Conservation (phyloP, 2,329 filamentous ascomycete species). For the Triangularia verruculosa region DNA sequence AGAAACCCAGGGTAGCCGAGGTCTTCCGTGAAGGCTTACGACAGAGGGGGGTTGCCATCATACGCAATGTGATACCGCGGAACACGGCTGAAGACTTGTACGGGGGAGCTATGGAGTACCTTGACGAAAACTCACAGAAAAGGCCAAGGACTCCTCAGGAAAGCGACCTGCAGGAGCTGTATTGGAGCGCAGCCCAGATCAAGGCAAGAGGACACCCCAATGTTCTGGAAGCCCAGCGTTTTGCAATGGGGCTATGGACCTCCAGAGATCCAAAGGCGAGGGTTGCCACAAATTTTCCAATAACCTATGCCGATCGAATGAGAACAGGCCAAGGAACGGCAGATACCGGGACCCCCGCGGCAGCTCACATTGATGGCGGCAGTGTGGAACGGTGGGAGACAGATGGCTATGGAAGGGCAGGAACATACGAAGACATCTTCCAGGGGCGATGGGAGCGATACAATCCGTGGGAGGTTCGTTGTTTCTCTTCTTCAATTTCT, state of each 20-base stretch:
- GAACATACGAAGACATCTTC: conserved; percentile 65
- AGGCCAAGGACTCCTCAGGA: conserved; percentile 32
- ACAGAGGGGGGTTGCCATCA: conserved; percentile 25
- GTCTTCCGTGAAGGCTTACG: conserved; percentile 27
- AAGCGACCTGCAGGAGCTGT: conserved; percentile 37
- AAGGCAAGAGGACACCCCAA: conserved; percentile 40
- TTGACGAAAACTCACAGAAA: conserved; percentile 43
- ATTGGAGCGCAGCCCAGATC: conserved; percentile 42
- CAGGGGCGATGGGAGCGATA: conserved; percentile 70
- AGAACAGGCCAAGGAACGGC: conserved; percentile 44
- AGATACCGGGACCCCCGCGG: conserved; percentile 46
- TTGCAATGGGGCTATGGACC: conserved; percentile 52
- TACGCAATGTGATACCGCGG: conserved; percentile 25
- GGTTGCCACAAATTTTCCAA: conserved; percentile 45
- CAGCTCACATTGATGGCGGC: conserved; percentile 62
- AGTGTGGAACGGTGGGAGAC: conserved; percentile 66
- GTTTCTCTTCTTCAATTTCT: neutral
- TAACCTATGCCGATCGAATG: conserved; percentile 60
- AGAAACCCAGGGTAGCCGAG: conserved; percentile 28
- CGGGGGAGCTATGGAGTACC: conserved; percentile 48
- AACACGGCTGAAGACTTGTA: conserved; percentile 44
- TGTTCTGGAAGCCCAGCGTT: conserved; percentile 41
- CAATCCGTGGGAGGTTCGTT: conserved; percentile 66
- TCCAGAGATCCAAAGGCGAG: conserved; percentile 45
- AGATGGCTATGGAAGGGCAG: conserved; percentile 54